Base-by-base conservation (phyloP, 2,329 filamentous ascomycete species). In the Cadophora malorum region DNA sequence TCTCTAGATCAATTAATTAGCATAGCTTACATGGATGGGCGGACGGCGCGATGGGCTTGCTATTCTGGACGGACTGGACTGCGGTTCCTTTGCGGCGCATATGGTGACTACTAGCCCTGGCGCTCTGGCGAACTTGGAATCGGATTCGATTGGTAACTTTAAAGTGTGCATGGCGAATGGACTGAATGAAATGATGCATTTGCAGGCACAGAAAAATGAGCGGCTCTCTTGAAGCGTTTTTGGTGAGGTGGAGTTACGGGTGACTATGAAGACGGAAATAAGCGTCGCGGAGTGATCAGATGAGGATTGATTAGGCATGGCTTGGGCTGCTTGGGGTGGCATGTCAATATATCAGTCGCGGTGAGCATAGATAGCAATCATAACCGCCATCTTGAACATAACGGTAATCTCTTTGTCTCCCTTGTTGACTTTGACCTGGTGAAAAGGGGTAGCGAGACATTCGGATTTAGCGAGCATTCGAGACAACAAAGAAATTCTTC, bases 91-190 rank as follows among this genome's bases (percentile, higher is more conserved):
- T 49, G 19, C 45, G n/a, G 45, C n/a, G 45, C 45, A 9, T 14
- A 4, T 49, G 45, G 45, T 19, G 45, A 49, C n/a, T 56, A 23
- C n/a, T 58, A 38, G 33, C 19, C 10, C 55, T 58, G 55, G 55
- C 31, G 55, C 55, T 58, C 9, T 38, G 55, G 55, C 55, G 55
- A n/a, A 23, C 8, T 23, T 4, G 7, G 45, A 45, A 38, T 28
- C 28, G 28, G 28, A 38, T 38, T 45, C 16, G 45, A 6, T 49
- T 7, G 4, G 4, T 1, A 3, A 7, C 19, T 49, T 49, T 49
- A 4, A 16, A 38, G 55, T 58, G 19, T 35, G 31, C 31, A 38
- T 23, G 21, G 21, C 8, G 45, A 49, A 38, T 38, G 12, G 35
- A 9, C 35, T 38, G 35, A 38, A 38, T 9, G 35, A 38, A 14